A percentile compares a stretch with the other conserved stretches of the same genome.
Conservation (phyloP, 225 moss, liverwort and hornwort species). For the Antitrichia curtipendula region DNA sequence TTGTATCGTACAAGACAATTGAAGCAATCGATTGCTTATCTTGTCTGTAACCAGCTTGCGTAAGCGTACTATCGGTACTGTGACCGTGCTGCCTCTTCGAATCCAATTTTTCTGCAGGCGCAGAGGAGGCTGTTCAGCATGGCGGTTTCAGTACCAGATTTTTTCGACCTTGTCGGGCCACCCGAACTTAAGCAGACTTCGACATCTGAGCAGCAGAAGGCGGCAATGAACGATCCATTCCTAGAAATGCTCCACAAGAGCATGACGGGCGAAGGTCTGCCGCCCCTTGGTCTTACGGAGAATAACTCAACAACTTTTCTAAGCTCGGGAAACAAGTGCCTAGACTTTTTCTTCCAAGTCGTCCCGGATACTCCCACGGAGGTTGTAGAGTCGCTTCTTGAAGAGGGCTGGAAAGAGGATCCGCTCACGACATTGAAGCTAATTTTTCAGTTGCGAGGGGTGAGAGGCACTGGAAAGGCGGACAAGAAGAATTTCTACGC, state of each 20-base stretch:
- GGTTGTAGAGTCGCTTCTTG: conserved; percentile 17
- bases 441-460: conserved; percentile 62
- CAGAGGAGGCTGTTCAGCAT: not conserved
- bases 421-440: conserved; percentile 56
- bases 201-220: not conserved
- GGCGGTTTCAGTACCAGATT: not conserved
- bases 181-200: not conserved
- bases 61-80: not conserved
- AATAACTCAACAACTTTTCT: conserved; percentile 50
- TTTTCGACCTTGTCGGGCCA: conserved; percentile 14
- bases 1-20: not conserved
- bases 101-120: not conserved
- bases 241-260: conserved; percentile 21
- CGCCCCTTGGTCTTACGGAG: conserved; percentile 45
- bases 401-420: conserved; percentile 58
- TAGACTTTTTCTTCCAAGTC: conserved; percentile 79
- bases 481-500: conserved; percentile 59
- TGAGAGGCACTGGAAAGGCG: conserved; percentile 71
- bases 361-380: conserved; percentile 21
- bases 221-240: not conserved
- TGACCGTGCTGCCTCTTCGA: not conserved
- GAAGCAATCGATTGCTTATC: not conserved
- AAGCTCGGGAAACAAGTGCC: conserved; percentile 41
- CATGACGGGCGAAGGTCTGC: conserved; percentile 16
- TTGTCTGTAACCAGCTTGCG: not conserved